Evolutionary conservation across 2,329 filamentous ascomycete species (phyloP).

Genomic region (Arthrobotrys megalospora): DNA sequence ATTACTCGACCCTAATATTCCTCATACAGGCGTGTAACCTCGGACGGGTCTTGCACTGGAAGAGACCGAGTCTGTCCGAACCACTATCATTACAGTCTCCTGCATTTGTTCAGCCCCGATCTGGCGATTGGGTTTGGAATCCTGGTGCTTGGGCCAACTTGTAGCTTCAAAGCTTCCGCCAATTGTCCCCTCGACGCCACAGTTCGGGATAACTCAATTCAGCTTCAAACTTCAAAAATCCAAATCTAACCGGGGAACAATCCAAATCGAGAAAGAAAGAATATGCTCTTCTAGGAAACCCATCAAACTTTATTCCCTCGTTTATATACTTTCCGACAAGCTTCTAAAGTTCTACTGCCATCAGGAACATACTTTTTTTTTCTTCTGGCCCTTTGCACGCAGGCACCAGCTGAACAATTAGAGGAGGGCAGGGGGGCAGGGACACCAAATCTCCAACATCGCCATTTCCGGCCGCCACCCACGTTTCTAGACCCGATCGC

Average conservation of each 20-base stretch:
- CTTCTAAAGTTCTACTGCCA: constrained; percentile 11
- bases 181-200: constrained; percentile 2
- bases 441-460: constrained; percentile 49
- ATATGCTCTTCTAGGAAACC: constrained; percentile 13
- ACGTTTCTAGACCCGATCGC: constrained; percentile 60
- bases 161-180: background rate
- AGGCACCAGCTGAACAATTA: constrained; percentile 19
- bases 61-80: background rate
- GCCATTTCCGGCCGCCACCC: constrained; percentile 59
- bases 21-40: background rate
- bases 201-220: constrained; percentile 10
- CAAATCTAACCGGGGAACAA: background rate
- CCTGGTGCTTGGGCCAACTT: constrained; percentile 10
- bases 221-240: background rate
- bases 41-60: background rate
- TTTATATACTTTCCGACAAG: constrained; percentile 35
- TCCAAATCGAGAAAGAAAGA: constrained; percentile 11
- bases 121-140: constrained; percentile 6
- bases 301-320: constrained; percentile 32
- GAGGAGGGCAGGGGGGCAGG: constrained; percentile 3
- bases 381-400: background rate
- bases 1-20: background rate
- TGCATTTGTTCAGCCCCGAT: constrained; percentile 7
- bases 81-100: constrained; percentile 17
- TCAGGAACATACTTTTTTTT: constrained; percentile 24